phyloP scores from a whole-genome alignment of 768 basidiomycete species.

The Crassisporium funariophilum region DNA sequence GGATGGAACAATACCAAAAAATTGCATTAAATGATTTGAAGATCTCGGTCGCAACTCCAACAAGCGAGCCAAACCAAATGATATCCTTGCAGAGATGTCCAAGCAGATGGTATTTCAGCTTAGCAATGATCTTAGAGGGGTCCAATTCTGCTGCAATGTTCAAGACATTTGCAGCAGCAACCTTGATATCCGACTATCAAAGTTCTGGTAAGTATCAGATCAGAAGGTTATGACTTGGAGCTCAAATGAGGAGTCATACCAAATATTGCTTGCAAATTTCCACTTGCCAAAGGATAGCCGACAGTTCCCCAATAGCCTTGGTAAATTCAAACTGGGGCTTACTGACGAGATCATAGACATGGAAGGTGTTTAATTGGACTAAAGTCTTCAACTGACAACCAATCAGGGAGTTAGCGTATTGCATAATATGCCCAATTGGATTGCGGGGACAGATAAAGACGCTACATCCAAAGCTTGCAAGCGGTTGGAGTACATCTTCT shows the following conservation, averaged over 20 bases:
- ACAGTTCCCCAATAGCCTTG: constrained; percentile 22
- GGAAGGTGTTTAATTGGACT: constrained; percentile 31
- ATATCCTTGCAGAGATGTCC: constrained; percentile 30
- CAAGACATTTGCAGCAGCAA: constrained; percentile 30
- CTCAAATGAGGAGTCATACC: constrained; percentile 11
- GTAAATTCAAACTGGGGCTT: constrained; percentile 22
- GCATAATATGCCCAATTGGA: constrained; percentile 33
- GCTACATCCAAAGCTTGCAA: constrained; percentile 26
- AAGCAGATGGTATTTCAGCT: constrained; percentile 34
- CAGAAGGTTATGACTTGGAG: neutral
- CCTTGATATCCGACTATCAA: constrained; percentile 20
- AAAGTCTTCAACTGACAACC: constrained; percentile 39
- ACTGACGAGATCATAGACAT: constrained; percentile 28
- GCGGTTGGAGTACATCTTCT: constrained; percentile 24
- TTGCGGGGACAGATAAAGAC: constrained; percentile 18
- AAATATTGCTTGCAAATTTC: constrained; percentile 31
- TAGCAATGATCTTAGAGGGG: constrained; percentile 28
- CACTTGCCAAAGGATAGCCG: constrained; percentile 34
- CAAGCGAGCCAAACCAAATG: constrained; percentile 26
- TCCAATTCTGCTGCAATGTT: constrained; percentile 28
- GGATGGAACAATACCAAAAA: constrained; percentile 34
- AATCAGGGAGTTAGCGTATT: constrained; percentile 35
- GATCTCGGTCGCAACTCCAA: constrained; percentile 28
- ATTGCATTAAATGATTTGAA: constrained; percentile 43
- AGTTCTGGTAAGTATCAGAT: neutral